Conservation (phyloP, 306 rosid genomes). For the Crataegus laevigata region DNA sequence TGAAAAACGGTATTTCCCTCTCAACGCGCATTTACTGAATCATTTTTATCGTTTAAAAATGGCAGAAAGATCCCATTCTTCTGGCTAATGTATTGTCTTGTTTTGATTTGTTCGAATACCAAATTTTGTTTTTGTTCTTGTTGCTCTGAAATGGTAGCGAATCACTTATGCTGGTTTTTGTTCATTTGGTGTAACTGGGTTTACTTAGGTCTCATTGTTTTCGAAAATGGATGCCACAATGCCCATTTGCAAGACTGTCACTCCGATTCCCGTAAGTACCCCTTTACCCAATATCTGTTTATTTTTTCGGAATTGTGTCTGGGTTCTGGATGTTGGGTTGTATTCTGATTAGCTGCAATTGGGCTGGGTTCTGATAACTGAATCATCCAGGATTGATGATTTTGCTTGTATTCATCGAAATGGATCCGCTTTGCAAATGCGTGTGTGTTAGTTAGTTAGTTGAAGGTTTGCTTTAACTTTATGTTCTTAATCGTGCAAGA, state of each 20-base stretch:
- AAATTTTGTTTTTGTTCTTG: not conserved
- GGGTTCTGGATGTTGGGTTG: not conserved
- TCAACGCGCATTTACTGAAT: not conserved
- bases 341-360: slow-evolving; percentile 1
- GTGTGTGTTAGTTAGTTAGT: not conserved
- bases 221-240: slow-evolving; percentile 58
- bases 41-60: not conserved
- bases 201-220: not conserved
- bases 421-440: not conserved
- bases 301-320: not conserved
- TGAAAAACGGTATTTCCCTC: not conserved
- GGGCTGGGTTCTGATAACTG: not conserved
- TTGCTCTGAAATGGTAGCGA: not conserved
- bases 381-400: not conserved
- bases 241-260: slow-evolving; percentile 53
- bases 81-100: not conserved
- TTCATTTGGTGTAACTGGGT: not conserved
- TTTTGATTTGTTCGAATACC: not conserved
- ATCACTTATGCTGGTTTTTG: not conserved
- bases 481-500: not conserved
- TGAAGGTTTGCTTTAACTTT: not conserved
- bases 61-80: not conserved
- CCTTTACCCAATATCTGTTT: not conserved
- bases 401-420: not conserved
- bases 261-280: slow-evolving; percentile 44